Evolutionary conservation across 768 basidiomycete species (phyloP).

Genomic region (Daedaleopsis nitida): DNA sequence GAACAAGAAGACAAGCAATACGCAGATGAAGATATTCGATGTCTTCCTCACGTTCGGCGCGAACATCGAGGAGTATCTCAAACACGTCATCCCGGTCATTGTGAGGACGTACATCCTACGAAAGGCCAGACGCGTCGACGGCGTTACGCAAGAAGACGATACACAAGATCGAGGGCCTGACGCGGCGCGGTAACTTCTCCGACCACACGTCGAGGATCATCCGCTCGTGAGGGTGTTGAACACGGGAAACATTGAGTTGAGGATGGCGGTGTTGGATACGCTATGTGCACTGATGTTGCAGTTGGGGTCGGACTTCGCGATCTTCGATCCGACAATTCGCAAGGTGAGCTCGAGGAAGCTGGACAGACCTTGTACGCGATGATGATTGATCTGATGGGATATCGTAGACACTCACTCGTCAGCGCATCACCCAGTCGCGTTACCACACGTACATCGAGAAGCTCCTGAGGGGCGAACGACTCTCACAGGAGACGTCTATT

Average conservation of each 20-base stretch:
- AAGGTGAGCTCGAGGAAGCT: conserved; percentile 68
- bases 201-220: conserved; percentile 96
- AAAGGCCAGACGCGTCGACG: conserved; percentile 73
- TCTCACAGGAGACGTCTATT: conserved; percentile 69
- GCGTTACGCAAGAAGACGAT: conserved; percentile 86
- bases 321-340: conserved; percentile 96
- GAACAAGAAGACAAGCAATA: conserved; percentile 73
- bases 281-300: conserved; percentile 91
- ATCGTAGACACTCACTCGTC: conserved; percentile 68
- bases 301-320: conserved; percentile 94
- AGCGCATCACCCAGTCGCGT: conserved; percentile 74
- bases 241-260: conserved; percentile 72
- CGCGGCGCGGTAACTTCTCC: conserved; percentile 92
- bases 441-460: conserved; percentile 91
- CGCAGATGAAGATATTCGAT: conserved; percentile 90
- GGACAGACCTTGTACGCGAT: neutral
- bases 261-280: conserved; percentile 88
- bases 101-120: conserved; percentile 90
- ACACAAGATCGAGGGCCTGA: conserved; percentile 87
- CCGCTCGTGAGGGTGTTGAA: conserved; percentile 89
- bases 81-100: conserved; percentile 94
- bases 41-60: conserved; percentile 94
- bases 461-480: conserved; percentile 86
- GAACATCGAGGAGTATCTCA: conserved; percentile 97
- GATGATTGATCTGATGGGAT: conserved; percentile 4